Conservation (phyloP, 1,139 yeast genomes). For the Saccharomyces hybrid region DNA sequence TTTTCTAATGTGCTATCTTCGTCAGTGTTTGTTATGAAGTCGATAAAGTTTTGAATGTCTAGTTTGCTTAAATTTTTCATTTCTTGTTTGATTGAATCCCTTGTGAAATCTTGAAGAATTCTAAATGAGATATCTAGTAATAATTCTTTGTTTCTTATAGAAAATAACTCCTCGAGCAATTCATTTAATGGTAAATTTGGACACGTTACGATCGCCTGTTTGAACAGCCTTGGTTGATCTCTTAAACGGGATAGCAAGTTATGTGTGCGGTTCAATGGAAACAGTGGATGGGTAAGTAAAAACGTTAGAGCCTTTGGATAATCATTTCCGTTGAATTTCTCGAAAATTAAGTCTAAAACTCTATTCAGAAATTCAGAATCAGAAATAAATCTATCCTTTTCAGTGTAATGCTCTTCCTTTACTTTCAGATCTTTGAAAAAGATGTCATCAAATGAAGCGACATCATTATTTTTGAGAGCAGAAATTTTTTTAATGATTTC, state of each 20-base stretch:
- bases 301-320: constrained; percentile 63
- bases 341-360: constrained; percentile 42
- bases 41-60: constrained; percentile 29
- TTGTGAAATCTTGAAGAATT: constrained; percentile 49
- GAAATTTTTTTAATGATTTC: constrained; percentile 22
- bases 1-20: constrained; percentile 12
- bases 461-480: constrained; percentile 11
- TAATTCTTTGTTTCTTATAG: constrained; percentile 52
- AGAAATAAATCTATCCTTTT: constrained; percentile 53
- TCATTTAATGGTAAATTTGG: constrained; percentile 61
- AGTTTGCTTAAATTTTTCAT: constrained; percentile 28
- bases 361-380: constrained; percentile 51
- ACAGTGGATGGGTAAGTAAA: constrained; percentile 77
- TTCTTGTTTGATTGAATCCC: constrained; percentile 27
- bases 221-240: constrained; percentile 52
- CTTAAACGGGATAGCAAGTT: constrained; percentile 49
- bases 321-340: constrained; percentile 17
- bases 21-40: constrained; percentile 23
- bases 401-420: constrained; percentile 47
- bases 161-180: constrained; percentile 49
- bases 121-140: constrained; percentile 65
- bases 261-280: constrained; percentile 53
- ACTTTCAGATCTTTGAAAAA: constrained; percentile 30
- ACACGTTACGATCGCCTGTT: constrained; percentile 76
- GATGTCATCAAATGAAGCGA: constrained; percentile 24